Conservation (phyloP, 1,284 basidiomycete species). For the Xerocomus amazonicus region DNA sequence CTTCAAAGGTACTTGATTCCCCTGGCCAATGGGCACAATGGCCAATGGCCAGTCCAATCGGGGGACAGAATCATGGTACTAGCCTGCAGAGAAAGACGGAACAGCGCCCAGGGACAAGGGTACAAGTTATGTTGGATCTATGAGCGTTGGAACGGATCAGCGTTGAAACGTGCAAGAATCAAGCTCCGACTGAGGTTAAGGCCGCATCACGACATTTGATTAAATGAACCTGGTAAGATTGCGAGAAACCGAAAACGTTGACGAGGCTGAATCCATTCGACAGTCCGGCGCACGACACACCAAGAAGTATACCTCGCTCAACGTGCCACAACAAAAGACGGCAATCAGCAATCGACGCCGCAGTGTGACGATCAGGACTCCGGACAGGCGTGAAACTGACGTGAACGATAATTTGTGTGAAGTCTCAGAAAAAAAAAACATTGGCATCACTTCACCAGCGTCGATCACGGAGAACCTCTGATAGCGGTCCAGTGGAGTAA, state of each 20-base stretch:
- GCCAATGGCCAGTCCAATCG: neutral
- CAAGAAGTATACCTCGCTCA: neutral
- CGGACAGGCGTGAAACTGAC: neutral
- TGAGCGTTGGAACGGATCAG: too few relatives aligned
- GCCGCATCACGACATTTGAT: slow-evolving; percentile 9
- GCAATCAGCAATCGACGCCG: too few relatives aligned
- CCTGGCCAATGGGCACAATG: neutral
- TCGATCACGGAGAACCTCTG: neutral
- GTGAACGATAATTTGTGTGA: neutral
- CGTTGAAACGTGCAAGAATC: too few relatives aligned
- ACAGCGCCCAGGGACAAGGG: too few relatives aligned
- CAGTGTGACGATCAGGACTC: too few relatives aligned
- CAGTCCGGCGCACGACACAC: neutral
- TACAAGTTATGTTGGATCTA: too few relatives aligned
- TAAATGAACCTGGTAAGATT: neutral
- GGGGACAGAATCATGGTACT: neutral
- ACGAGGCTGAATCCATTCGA: neutral
- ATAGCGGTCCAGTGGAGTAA: neutral
- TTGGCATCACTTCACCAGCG: neutral
- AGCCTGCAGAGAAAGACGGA: too few relatives aligned
- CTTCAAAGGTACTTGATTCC: slow-evolving; percentile 1
- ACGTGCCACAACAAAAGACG: neutral
- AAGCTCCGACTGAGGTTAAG: too few relatives aligned
- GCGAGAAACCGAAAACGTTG: too few relatives aligned
- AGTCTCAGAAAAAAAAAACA: neutral